Conservation (phyloP, 179 eudicot species). For the Silene noctiflora region DNA sequence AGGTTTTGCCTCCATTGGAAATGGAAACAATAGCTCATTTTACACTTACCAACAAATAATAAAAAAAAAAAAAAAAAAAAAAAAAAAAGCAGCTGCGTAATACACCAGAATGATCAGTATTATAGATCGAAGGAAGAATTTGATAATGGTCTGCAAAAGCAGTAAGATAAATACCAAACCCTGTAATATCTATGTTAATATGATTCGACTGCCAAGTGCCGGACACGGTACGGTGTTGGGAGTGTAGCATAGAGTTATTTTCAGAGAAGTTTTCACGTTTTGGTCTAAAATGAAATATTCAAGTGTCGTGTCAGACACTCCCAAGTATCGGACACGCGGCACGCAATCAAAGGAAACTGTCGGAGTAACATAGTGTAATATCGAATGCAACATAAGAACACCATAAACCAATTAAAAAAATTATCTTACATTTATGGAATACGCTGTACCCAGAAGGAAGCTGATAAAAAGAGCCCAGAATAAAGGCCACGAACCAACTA, state of each 20-base stretch:
- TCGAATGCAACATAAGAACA: slow-evolving; percentile 1
- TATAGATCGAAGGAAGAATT: background rate
- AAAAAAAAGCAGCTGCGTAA: background rate
- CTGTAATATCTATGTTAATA: background rate
- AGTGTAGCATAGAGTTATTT: too few relatives aligned
- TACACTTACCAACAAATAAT: background rate
- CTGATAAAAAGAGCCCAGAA: slow-evolving; percentile 93
- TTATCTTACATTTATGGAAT: slow-evolving; percentile 79
- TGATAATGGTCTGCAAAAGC: background rate
- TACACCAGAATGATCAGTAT: background rate
- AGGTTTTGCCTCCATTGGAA: too few relatives aligned
- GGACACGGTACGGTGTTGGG: too few relatives aligned
- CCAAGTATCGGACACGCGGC: too few relatives aligned
- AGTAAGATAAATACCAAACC: slow-evolving; percentile 6
- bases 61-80: too few relatives aligned
- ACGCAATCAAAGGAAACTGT: too few relatives aligned
- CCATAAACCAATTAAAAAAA: slow-evolving; percentile 13
- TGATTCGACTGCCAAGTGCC: background rate
- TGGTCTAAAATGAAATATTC: too few relatives aligned
- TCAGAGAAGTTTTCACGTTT: too few relatives aligned
- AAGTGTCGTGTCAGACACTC: too few relatives aligned
- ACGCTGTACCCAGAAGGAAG: slow-evolving; percentile 92
- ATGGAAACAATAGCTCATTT: too few relatives aligned
- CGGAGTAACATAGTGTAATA: too few relatives aligned
- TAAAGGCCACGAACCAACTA: slow-evolving; percentile 87